These are phyloP conservation scores for Plantago major DNA, from an alignment of 257 asterid species.

Conservation along the genomic window DNA sequence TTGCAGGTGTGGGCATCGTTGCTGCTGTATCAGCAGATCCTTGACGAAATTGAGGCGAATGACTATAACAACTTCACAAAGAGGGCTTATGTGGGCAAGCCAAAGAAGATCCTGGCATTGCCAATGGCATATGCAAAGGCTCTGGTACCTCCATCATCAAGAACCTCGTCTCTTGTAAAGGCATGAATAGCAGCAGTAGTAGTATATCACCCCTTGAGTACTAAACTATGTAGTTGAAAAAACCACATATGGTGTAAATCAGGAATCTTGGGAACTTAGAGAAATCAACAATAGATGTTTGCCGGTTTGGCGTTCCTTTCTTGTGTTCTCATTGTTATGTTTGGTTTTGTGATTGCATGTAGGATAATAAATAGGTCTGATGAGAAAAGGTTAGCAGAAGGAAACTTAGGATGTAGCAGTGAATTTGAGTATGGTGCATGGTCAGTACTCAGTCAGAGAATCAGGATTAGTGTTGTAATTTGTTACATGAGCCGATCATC, in stretches of 20 bases:
- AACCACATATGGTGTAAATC: slow-evolving; percentile 31
- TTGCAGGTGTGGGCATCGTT: slow-evolving; percentile 87
- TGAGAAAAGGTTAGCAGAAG: no score
- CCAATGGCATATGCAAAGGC: slow-evolving; percentile 91
- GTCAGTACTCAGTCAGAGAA: no score
- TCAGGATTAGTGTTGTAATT: no score
- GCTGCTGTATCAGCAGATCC: slow-evolving; percentile 69
- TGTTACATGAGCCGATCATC: no score
- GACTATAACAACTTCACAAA: slow-evolving; percentile 93
- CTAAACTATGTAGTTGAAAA: slow-evolving; percentile 10
- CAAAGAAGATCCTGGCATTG: slow-evolving; percentile 75
- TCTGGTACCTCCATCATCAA: slow-evolving; percentile 62
- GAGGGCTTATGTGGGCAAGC: slow-evolving; percentile 87
- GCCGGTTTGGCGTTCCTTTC: no score
- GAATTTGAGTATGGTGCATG: no score
- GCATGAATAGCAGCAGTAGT: slow-evolving; percentile 28
- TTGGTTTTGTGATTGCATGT: no score
- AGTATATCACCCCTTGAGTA: slow-evolving; percentile 8
- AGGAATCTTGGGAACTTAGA: slow-evolving; percentile 20
- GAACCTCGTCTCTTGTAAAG: slow-evolving; percentile 41
- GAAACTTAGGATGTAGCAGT: no score
- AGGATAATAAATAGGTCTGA: no score
- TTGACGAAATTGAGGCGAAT: slow-evolving; percentile 92
- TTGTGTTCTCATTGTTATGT: no score
- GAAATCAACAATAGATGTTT: slow-evolving; percentile 3